phyloP scores from a whole-genome alignment of 2,329 filamentous ascomycete genomes.

The Aspergillus puulaauensis region DNA sequence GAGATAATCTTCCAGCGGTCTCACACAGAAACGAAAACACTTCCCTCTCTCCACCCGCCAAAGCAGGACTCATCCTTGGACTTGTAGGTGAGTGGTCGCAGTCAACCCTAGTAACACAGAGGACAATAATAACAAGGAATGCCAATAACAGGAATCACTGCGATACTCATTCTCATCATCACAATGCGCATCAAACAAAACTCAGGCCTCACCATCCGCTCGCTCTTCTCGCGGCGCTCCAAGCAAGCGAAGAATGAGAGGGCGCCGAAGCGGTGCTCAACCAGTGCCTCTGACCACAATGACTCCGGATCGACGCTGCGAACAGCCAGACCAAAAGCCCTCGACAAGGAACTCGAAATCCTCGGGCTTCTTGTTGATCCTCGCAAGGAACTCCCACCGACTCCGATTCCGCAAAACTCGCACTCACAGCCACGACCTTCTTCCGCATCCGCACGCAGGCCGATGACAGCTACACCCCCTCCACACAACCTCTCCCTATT shows the following conservation, averaged over 20 bases:
- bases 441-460: neutral
- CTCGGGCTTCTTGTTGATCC: slow-evolving; percentile 2
- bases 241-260: neutral
- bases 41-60: neutral
- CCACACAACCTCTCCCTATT: neutral
- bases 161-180: neutral
- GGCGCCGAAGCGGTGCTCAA: neutral
- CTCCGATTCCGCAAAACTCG: neutral
- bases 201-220: neutral
- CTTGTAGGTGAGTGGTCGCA: neutral
- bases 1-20: neutral
- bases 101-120: too few relatives aligned
- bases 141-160: neutral
- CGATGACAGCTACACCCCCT: neutral
- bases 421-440: too few relatives aligned
- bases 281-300: neutral
- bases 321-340: neutral
- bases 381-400: neutral
- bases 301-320: neutral
- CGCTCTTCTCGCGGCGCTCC: slow-evolving; percentile 8
- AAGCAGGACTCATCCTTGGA: neutral
- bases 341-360: slow-evolving; percentile 7
- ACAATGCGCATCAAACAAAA: slow-evolving; percentile 2
- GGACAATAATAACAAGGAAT: neutral
- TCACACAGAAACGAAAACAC: neutral